Conservation (phyloP, 306 rosid genomes). For the Bauhinia variegata region DNA sequence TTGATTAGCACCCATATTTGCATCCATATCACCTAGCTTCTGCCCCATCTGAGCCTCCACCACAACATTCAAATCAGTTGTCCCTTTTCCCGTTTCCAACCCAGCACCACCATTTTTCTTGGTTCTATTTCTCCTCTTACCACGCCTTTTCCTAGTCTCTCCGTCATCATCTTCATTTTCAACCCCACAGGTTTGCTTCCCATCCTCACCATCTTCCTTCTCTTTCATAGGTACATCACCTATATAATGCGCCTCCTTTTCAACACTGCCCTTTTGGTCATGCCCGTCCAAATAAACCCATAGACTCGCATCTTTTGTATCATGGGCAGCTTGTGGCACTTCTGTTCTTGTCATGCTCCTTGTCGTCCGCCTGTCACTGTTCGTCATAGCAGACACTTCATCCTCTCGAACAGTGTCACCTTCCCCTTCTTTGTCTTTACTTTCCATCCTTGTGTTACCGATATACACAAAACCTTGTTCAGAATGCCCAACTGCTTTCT, state of each 20-base stretch:
- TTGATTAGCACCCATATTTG: not conserved
- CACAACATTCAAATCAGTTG: not conserved
- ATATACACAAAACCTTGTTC: not conserved
- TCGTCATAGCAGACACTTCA: not conserved
- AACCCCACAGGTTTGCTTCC: not conserved
- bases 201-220: no score
- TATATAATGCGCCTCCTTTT: no score
- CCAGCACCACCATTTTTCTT: not conserved
- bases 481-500: not conserved
- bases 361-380: not conserved
- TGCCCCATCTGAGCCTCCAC: not conserved
- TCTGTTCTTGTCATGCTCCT: not conserved
- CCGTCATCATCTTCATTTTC: not conserved
- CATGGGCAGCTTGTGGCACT: not conserved
- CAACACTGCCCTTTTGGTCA: not conserved
- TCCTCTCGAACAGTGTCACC: not conserved
- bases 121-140: no score
- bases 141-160: not conserved
- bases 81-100: not conserved
- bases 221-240: no score
- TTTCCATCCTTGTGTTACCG: not conserved
- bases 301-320: not conserved
- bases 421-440: not conserved
- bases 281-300: not conserved
- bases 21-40: not conserved